Base-by-base conservation (phyloP, 768 basidiomycete species). In the Russula griseocarnosa region DNA sequence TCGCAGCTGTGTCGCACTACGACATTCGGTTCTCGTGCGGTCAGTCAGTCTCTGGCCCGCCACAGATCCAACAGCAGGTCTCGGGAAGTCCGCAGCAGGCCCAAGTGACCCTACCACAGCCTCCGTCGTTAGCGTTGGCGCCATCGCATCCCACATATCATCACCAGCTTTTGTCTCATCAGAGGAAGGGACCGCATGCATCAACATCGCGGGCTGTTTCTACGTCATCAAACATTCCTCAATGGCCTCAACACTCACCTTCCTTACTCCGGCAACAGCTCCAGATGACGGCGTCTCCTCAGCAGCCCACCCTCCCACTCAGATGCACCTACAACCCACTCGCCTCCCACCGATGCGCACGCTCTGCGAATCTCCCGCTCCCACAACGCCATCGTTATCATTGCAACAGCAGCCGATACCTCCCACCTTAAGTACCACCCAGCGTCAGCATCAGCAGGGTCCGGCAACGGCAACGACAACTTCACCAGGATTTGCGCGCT, bases 291-390 rank as follows among this genome's bases (percentile, higher is more conserved):
- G 8, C 32, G 4, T 11, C 44, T n/a, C 26, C 51, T 30, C 61
- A 32, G 16, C 61, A 56, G 20, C 14, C 30, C 14, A 5, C 47
- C 10, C 44, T 20, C 26, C 11, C 13, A 16, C 49, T 20, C 44
- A 40, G 13, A 4, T 20, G 14, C 46, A 50, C 40, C 9, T 11
- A 28, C 34, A 28, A 32, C 20, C 56, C 8, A 34, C 54, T 1
- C 63, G 63, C 24, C 63, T 65, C 28, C 63, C 63, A 9, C 63
- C 63, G 9, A 65, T 65, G 59, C 63, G 63, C 49, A 65, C 63
- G 30, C 54, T 60, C 30, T 56, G 54, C 49, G 58, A 34, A 22
- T 60, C 59, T 4, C 63, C 63, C 9, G 40, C 47, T 26, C 54
- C 40, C 22, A 26, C 46, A 6, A 3, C 50, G 5, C 11, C 40